A percentile compares a stretch with the other conserved stretches of the same genome.
phyloP scores from a whole-genome alignment of 805 yeast genomes.

The Nakazawaea sp. region DNA sequence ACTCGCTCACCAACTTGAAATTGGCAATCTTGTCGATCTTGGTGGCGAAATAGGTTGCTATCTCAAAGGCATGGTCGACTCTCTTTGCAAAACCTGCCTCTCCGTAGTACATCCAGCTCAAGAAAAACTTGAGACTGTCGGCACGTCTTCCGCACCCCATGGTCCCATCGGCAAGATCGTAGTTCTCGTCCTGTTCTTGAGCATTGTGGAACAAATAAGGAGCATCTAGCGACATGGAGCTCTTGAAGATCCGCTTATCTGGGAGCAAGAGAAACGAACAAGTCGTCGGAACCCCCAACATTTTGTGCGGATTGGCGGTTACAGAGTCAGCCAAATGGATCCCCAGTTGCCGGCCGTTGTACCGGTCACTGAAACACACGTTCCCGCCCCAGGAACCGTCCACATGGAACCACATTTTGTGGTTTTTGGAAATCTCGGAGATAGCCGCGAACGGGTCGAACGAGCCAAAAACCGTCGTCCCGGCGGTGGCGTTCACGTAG shows the following conservation, averaged over 20 bases:
- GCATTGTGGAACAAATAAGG: constrained; percentile 72
- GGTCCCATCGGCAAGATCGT: constrained; percentile 81
- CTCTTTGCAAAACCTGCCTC: constrained; percentile 54
- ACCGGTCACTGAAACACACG: constrained; percentile 50
- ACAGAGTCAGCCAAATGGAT: constrained; percentile 63
- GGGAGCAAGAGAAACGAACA: constrained; percentile 72
- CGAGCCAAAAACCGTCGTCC: constrained; percentile 84
- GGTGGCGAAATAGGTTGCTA: constrained; percentile 55
- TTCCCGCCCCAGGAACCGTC: constrained; percentile 95
- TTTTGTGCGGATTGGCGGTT: constrained; percentile 80
- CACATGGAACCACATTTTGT: constrained; percentile 71
- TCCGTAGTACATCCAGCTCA: constrained; percentile 82
- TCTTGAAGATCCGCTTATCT: constrained; percentile 55
- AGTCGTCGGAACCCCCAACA: constrained; percentile 81
- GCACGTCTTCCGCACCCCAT: constrained; percentile 90
- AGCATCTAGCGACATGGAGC: constrained; percentile 70
- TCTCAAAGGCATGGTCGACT: constrained; percentile 65
- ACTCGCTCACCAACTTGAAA: constrained; percentile 48
- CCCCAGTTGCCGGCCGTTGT: constrained; percentile 47
- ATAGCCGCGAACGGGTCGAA: constrained; percentile 63
- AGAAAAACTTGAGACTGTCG: constrained; percentile 70
- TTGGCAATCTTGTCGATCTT: constrained; percentile 30
- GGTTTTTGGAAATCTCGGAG: constrained; percentile 41
- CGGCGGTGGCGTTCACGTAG: constrained; percentile 79
- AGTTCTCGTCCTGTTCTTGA: constrained; percentile 45